Base-by-base conservation (phyloP, 169 alveolate genomes). In the Cryptosporidium meleagridis region DNA sequence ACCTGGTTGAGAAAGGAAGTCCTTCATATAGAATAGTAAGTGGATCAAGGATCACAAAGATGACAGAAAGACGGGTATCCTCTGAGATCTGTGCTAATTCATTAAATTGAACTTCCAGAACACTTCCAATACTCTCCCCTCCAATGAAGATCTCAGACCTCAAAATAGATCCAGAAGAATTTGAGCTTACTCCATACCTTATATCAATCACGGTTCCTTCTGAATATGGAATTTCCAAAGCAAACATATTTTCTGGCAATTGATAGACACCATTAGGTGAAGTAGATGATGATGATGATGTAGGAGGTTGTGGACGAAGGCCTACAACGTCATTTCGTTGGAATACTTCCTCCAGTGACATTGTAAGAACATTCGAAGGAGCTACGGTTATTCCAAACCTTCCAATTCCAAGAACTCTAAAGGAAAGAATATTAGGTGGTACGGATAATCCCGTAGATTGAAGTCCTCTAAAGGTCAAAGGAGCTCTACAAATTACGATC, bases 311-410 rank as follows among this genome's bases (percentile, higher is more conserved):
- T 58, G 39, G 97, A 93, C 65, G 94, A 85, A 96, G 94, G 33
- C 97, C 98, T n/a, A 96, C 98, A 18, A 95, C 98, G 70, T 96
- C 98, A 87, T 96, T 96, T 52, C 98, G 86, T 69, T 95, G 97
- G 69, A 96, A 96, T 29, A 96, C 95, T 58, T 95, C 98, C 16
- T 93, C 91, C 26, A 95, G 93, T 7, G 96, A 85, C 44, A 96
- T 93, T 65, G 96, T 85, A 51, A 96, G 93, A 58, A 96, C 94
- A 75, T 95, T 96, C 16, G 98, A 97, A 0, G 98, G 98, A 1
- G 98, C 97, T 3, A 96, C 97, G 0, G 98, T 96, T 33, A 96
- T 95, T n/a, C 98, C 98, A 91, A 96, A 96, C 18, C 97, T 93
- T 8, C 97, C 97, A 23, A 93, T 91, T n/a, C 96, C 93, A 51